Base-by-base conservation (phyloP, 2,329 filamentous ascomycete species). In the Ophiostoma novo-ulmi region DNA sequence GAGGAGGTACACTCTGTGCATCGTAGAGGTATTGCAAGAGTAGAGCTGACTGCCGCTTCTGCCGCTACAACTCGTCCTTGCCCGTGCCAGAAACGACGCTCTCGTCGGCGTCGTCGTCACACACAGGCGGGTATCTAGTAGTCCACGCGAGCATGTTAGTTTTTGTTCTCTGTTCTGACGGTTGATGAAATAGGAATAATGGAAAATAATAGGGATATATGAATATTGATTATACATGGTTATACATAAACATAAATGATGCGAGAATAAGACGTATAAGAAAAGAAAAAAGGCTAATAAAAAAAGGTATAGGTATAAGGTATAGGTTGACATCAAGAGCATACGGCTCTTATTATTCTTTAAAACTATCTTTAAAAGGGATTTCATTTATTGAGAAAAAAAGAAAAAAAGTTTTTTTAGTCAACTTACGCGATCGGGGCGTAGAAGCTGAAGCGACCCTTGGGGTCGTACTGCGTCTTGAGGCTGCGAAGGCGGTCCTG, bases 401-500 rank as follows among this genome's bases (percentile, higher is more conserved):
- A 64, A 17, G 26, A 13, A 10, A 55, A 52, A 52, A 20, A 22
- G 5, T 20, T 2, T n/a, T n/a, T 6, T 11, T 7, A 8, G n/a
- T 14, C 22, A 39, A 44, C 64, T 67, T 67, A 67, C 65, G 65
- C 65, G 22, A 81, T 78, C 0, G 82, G 83, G 31, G 77, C 79
- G 71, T 80, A 85, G 73, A 81, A 83, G 76, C 78, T 81, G 71
- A 84, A 85, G 70, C 75, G 78, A 38, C 79, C 76, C 3, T 78
- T 69, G 1, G 81, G 83, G 71, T 87, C 85, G 72, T 84, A 85
- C 73, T 81, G 80, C 38, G 75, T 72, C 80, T 87, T 87, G 75
- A 86, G 73, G 10, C 73, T 74, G 72, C 75, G 77, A 74, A 87
- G 77, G 69, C 79, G 81, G 69, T 81, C 75, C 73, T 83, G 77